Evolutionary conservation across 2,329 filamentous ascomycete species (phyloP), one percentile per base, ranked within the genome.

Genomic region (Seiridium cupressi): DNA sequence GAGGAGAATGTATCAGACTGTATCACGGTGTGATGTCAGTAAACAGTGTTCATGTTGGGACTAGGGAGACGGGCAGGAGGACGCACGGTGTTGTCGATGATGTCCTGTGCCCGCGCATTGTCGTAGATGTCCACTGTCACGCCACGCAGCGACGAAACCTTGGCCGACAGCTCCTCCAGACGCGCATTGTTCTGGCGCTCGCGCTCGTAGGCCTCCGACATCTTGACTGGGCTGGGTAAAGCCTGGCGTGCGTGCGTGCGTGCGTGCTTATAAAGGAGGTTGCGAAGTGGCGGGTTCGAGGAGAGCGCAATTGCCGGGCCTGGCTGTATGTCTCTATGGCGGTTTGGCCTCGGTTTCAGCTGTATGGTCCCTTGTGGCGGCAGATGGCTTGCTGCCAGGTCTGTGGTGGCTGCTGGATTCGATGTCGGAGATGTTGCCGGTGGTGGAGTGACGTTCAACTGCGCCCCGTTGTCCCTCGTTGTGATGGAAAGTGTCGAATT

Each of bases 91-190:
- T 87, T 88, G 76, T 99, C 92, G 66, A 99, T 91, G 64, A 96
- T 86, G 66, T 90, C 87, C 69, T 98, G 94, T 68, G 91, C 87
- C 61, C 92, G 87, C 55, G 95, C 95, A 74, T 95, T 93, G 78
- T 98, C 93, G 83, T 98, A 97, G 71, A 99, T 99, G 79, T 99
- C 93, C 65, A 98, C 87, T 47, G 95, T 99, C 55, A 99, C 92
- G 75, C 91, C 91, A 71, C 94, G 92, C 64, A 99, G 85, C 57
- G 93, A 92, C 18, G 91, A 91, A 59, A 98, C 93, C 79, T 99
- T 99, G 66, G 87, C 85, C 13, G 91, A 90, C 44, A 99, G 89
- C 74, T 96, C 93, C 70, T 94, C 89, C 60, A 99, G 90, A 68
- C 94, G 93, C 66, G 91, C 88, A 78, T 98, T 96, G 81, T 99